Conservation (phyloP, 2,329 filamentous ascomycete species). For the Fusarium udum region DNA sequence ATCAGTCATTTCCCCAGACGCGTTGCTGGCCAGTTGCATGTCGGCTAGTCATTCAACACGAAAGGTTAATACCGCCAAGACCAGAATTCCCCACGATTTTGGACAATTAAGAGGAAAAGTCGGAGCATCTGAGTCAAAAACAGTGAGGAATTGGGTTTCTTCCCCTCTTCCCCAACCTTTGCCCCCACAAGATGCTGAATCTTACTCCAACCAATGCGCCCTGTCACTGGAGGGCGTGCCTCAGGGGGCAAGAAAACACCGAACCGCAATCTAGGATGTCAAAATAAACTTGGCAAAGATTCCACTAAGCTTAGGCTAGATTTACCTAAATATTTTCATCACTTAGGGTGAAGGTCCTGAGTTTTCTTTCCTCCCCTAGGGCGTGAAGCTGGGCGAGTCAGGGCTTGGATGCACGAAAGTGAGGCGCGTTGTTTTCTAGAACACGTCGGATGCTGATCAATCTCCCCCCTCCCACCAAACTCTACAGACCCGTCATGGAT, state of each 20-base stretch:
- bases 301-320: no score
- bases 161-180: conserved; percentile 32
- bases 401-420: not conserved
- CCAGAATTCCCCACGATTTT: conserved; percentile 11
- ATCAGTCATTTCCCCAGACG: conserved; percentile 26
- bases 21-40: not conserved
- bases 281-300: no score
- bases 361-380: not conserved
- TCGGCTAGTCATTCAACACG: not conserved
- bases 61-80: conserved; percentile 17
- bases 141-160: not conserved
- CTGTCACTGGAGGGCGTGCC: not conserved
- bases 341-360: no score
- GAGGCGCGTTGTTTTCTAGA: conserved; percentile 11
- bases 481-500: not conserved
- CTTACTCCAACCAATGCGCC: conserved; percentile 11
- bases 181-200: conserved; percentile 17
- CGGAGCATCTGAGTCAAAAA: conserved; percentile 14
- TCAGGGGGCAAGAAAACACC: no score
- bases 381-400: conserved; percentile 1
- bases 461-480: not conserved
- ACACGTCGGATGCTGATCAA: not conserved
- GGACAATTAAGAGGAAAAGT: conserved; percentile 22
- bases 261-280: no score
- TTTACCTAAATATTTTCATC: no score